These are phyloP conservation scores for Fusarium tricinctum DNA, from an alignment of 2,329 filamentous ascomycete species.

Conservation along the genomic window DNA sequence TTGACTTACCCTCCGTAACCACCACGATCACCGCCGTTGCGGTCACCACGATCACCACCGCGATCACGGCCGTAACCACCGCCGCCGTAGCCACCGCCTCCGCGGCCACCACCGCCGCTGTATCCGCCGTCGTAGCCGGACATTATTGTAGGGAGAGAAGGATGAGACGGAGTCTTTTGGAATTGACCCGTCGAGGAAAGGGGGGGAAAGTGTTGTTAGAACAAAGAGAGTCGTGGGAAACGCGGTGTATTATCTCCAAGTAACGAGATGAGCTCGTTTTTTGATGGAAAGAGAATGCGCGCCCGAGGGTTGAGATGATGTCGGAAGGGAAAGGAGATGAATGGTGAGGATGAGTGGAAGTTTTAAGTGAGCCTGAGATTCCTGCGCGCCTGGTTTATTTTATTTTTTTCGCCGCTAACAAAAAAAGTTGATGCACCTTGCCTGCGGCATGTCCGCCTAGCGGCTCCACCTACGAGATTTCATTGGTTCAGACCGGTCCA, in stretches of 20 bases:
- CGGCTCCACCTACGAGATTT: background rate
- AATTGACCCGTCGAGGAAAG: constrained; percentile 33
- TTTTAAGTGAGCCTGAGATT: constrained; percentile 44
- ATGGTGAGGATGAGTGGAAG: constrained; percentile 47
- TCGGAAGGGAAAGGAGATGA: constrained; percentile 42
- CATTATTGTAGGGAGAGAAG: constrained; percentile 54
- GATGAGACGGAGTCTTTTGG: constrained; percentile 31
- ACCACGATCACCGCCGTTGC: constrained; percentile 55
- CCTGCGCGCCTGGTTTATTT: constrained; percentile 46
- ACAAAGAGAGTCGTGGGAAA: constrained; percentile 43
- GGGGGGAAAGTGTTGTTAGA: constrained; percentile 26
- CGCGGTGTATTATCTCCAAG: constrained; percentile 38
- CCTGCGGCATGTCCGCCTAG: constrained; percentile 45
- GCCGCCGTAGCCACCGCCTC: constrained; percentile 52
- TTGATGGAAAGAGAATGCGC: constrained; percentile 50
- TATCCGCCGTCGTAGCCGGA: constrained; percentile 57
- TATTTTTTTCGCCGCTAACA: constrained; percentile 50
- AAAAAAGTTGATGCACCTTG: constrained; percentile 42
- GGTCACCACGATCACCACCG: constrained; percentile 58
- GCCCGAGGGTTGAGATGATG: constrained; percentile 49
- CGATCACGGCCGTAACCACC: constrained; percentile 60
- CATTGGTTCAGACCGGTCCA: background rate
- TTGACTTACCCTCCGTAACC: constrained; percentile 57
- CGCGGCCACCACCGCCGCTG: constrained; percentile 51
- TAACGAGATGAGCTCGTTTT: constrained; percentile 42